A percentile compares a stretch with the other conserved stretches of the same genome.
Evolutionary conservation across 108 stramenopile species (phyloP).

Genomic region (Cylindrotheca closterium): DNA sequence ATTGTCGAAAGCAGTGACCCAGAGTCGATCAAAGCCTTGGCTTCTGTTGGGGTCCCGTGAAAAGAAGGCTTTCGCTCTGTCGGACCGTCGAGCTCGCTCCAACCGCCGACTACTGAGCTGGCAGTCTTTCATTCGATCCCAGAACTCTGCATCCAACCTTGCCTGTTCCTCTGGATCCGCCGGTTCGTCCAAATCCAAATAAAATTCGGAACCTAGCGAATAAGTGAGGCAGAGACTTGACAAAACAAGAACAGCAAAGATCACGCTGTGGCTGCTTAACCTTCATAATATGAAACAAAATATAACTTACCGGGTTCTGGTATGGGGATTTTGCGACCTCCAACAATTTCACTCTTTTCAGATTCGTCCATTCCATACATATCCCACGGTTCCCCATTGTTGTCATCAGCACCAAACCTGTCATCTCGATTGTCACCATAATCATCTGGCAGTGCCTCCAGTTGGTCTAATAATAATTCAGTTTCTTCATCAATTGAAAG

Average conservation of each 20-base stretch:
- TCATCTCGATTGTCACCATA: slow-evolving; percentile 32
- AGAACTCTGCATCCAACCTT: slow-evolving; percentile 53
- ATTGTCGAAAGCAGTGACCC: slow-evolving; percentile 79
- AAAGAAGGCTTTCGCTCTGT: slow-evolving; percentile 70
- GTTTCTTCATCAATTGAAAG: slow-evolving; percentile 27
- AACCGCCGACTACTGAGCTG: slow-evolving; percentile 45
- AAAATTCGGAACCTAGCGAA: slow-evolving; percentile 16
- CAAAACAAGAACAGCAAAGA: slow-evolving; percentile 1
- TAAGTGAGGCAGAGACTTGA: background rate
- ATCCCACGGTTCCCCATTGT: slow-evolving; percentile 91
- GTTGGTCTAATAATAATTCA: slow-evolving; percentile 36
- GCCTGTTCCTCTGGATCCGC: slow-evolving; percentile 27
- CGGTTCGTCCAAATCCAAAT: slow-evolving; percentile 24
- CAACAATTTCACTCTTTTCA: slow-evolving; percentile 9
- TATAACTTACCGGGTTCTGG: slow-evolving; percentile 14
- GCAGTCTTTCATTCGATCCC: slow-evolving; percentile 48
- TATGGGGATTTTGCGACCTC: slow-evolving; percentile 10
- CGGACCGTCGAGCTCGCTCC: slow-evolving; percentile 62
- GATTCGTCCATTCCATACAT: slow-evolving; percentile 39
- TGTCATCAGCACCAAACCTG: slow-evolving; percentile 28
- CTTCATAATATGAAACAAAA: background rate
- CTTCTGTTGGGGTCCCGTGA: slow-evolving; percentile 50
- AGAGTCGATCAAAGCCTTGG: slow-evolving; percentile 78
- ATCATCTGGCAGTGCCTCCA: slow-evolving; percentile 45
- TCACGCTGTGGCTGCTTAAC: background rate